These are phyloP conservation scores for Solanum medicagineum DNA, from an alignment of 257 asterid species.

Conservation along the genomic window DNA sequence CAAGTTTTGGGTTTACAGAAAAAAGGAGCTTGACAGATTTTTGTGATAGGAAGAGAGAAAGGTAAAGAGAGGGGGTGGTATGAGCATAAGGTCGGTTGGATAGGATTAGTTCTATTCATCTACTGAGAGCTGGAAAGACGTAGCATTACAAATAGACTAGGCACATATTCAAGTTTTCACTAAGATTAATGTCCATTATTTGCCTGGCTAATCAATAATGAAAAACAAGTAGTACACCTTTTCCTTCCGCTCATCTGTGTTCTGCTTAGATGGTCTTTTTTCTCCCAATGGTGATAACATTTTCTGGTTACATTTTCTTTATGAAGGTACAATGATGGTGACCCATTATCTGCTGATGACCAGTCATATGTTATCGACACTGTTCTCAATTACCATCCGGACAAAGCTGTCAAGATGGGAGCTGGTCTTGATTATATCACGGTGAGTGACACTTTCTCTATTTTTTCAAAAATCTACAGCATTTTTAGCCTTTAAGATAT, in stretches of 20 bases:
- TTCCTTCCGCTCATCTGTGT: neutral
- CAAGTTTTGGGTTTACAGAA: neutral
- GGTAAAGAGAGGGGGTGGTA: neutral
- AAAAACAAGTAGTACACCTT: neutral
- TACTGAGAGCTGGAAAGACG: neutral
- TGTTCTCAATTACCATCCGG: conserved; percentile 78
- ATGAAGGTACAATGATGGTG: conserved; percentile 79
- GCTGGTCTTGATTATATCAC: conserved; percentile 61
- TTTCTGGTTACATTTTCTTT: neutral
- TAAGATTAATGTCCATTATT: neutral
- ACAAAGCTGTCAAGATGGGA: conserved; percentile 68
- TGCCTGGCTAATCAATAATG: neutral
- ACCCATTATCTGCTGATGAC: conserved; percentile 69
- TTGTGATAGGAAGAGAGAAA: neutral
- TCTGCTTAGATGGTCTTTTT: neutral
- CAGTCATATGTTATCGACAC: conserved; percentile 59
- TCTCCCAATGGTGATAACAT: neutral
- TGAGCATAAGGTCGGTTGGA: neutral
- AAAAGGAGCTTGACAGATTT: neutral
- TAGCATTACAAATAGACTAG: neutral
- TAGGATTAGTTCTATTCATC: neutral
- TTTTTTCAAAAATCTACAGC: neutral
- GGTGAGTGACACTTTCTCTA: conserved; percentile 26
- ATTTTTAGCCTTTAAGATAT: neutral
- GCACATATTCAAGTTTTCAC: neutral